These are phyloP conservation scores for Rhizopus sp. DNA, from an alignment of 371 early-diverging fungal genomes.

Conservation along the genomic window DNA sequence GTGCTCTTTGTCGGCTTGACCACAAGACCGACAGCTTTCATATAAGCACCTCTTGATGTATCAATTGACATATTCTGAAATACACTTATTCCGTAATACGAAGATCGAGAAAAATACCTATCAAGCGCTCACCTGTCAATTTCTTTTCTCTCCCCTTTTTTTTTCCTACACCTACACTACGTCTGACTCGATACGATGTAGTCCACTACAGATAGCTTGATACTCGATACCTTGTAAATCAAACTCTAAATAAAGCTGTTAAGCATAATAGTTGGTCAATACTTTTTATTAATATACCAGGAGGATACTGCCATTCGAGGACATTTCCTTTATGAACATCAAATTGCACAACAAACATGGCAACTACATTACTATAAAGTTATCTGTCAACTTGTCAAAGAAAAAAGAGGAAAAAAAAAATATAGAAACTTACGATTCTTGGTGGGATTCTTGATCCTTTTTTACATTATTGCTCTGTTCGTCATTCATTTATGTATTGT, in stretches of 20 bases:
- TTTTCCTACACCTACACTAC: constrained; percentile 43
- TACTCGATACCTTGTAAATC: constrained; percentile 59
- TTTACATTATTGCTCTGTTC: too few species aligned
- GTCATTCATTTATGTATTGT: too few species aligned
- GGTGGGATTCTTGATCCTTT: too few species aligned
- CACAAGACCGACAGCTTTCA: constrained; percentile 60
- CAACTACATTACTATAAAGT: constrained; percentile 35
- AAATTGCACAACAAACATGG: constrained; percentile 60
- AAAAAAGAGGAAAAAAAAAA: too few species aligned
- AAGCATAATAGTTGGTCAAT: background rate
- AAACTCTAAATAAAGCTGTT: constrained; percentile 32
- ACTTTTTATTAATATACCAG: constrained; percentile 25
- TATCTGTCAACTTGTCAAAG: too few species aligned
- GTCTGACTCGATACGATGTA: constrained; percentile 56
- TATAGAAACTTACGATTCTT: too few species aligned
- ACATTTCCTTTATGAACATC: constrained; percentile 60
- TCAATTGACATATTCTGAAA: constrained; percentile 46
- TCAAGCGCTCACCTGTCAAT: background rate
- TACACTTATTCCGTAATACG: constrained; percentile 51
- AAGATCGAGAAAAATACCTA: constrained; percentile 54
- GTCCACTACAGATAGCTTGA: constrained; percentile 63
- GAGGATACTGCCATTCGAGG: constrained; percentile 61
- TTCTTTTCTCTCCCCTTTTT: background rate
- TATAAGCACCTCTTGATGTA: constrained; percentile 52
- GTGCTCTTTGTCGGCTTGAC: constrained; percentile 48